phyloP scores from a whole-genome alignment of 345 rosid genomes.

The Jatropha curcas region DNA sequence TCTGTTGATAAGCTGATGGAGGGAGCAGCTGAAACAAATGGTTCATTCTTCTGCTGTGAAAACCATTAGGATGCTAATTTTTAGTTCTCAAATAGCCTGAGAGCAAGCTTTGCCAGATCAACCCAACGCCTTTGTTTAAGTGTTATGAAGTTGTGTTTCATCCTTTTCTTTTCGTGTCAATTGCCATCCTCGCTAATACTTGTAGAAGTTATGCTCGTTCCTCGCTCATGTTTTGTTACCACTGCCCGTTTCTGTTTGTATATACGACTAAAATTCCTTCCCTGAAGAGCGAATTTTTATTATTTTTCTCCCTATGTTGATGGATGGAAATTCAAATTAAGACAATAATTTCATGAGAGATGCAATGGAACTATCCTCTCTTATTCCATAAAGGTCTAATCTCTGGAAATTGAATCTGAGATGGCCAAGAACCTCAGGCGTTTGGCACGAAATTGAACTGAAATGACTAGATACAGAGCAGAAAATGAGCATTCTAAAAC shows the following conservation, averaged over 20 bases:
- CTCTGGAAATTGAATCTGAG: too few relatives aligned
- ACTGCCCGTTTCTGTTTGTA: conserved; percentile 1
- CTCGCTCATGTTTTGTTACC: not conserved
- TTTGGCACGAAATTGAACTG: too few relatives aligned
- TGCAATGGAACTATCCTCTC: too few relatives aligned
- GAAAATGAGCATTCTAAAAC: too few relatives aligned
- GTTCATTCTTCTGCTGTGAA: not conserved
- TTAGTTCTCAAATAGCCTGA: not conserved
- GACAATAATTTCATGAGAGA: too few relatives aligned
- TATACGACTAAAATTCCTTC: not conserved
- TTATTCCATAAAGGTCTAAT: too few relatives aligned
- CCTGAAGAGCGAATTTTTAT: not conserved
- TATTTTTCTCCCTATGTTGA: too few relatives aligned
- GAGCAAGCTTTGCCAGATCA: conserved; percentile 1
- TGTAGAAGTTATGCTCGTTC: not conserved
- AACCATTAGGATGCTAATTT: conserved; percentile 2
- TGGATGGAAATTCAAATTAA: not conserved
- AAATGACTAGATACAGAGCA: too few relatives aligned
- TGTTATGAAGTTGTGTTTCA: not conserved
- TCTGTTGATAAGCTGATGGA: conserved; percentile 1
- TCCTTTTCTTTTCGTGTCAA: not conserved
- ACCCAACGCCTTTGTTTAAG: not conserved
- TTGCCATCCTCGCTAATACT: not conserved
- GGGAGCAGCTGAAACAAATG: not conserved
- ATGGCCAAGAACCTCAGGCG: too few relatives aligned